Base-by-base conservation (phyloP, 1,284 basidiomycete species). In the Puccinia polysora region DNA sequence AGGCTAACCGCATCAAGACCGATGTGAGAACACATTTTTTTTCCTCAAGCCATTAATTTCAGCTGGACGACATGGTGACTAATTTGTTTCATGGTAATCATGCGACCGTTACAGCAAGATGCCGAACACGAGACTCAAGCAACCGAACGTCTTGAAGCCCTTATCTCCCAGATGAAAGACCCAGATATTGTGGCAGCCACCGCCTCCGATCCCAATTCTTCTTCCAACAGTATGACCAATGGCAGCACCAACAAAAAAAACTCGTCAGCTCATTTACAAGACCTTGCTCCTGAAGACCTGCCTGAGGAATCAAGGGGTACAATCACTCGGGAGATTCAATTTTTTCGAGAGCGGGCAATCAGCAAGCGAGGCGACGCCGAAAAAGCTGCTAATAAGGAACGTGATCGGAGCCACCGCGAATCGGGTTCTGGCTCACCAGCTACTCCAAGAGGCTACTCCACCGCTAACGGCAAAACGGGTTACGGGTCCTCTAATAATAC, bases 251-350 rank as follows among this genome's bases (percentile, higher is more conserved):
- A 52, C 15, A 69, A 70, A 20, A 65, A 60, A 53, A 63, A 63
- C 50, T 65, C 49, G 40, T 67, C 76, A 5, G 45, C 71, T 1
- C 77, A 78, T 68, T 71, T 79, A 8, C 75, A 76, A 34, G 78
- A 79, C 69, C 73, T 79, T 43, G 76, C 74, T 2, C 76, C 77
- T 15, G 76, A 78, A 20, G 78, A 79, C 56, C 65, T 79, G 12
- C 78, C 78, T 15, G 78, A 79, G 55, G 72, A 74, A 30, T 75
- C 74, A 2, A 74, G 78, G 40, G 74, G 67, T 7, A 70, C 75
- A 32, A 76, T 79, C 55, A 76, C 77, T 14, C 75, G 75, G 45
- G 77, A 77, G 70, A 79, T 79, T 63, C 75, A 75, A 30, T 73
- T 76, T 55, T 79, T 79, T 67, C 69, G 78, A 28, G 77, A 78